Evolutionary conservation across 306 rosid genomes (phyloP).

Genomic region (Cicer pinnatifidum): DNA sequence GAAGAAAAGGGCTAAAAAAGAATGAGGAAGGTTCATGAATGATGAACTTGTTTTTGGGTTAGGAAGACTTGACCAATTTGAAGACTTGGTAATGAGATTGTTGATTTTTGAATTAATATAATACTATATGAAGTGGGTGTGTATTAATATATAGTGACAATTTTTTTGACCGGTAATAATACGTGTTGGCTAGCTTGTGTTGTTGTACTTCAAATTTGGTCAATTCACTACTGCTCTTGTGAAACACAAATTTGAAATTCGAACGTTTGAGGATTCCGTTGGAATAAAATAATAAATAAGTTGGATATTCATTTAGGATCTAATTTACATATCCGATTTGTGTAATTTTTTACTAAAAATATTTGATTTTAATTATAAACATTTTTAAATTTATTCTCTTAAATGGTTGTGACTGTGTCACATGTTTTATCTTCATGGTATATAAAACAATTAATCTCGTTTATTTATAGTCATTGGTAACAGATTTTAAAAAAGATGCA

Average conservation of each 20-base stretch:
- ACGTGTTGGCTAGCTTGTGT: not conserved
- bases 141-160: constrained; percentile 9
- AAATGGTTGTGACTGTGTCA: too few relatives aligned
- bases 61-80: constrained; percentile 29
- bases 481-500: too few relatives aligned
- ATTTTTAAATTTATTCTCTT: too few relatives aligned
- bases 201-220: constrained; percentile 32
- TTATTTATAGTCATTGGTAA: too few relatives aligned
- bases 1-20: not conserved
- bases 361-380: too few relatives aligned
- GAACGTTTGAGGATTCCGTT: constrained; percentile 50
- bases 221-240: constrained; percentile 33
- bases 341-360: too few relatives aligned
- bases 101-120: not conserved
- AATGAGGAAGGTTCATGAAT: constrained; percentile 26
- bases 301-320: not conserved
- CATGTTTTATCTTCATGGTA: too few relatives aligned
- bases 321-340: too few relatives aligned
- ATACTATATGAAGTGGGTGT: not conserved
- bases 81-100: constrained; percentile 40
- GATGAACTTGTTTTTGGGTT: constrained; percentile 1
- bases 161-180: constrained; percentile 39
- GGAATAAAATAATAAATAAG: not conserved
- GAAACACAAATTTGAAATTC: constrained; percentile 46
- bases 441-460: too few relatives aligned